Evolutionary conservation across 2,329 filamentous ascomycete species (phyloP).

Genomic region (Endoconidiophora polonica): DNA sequence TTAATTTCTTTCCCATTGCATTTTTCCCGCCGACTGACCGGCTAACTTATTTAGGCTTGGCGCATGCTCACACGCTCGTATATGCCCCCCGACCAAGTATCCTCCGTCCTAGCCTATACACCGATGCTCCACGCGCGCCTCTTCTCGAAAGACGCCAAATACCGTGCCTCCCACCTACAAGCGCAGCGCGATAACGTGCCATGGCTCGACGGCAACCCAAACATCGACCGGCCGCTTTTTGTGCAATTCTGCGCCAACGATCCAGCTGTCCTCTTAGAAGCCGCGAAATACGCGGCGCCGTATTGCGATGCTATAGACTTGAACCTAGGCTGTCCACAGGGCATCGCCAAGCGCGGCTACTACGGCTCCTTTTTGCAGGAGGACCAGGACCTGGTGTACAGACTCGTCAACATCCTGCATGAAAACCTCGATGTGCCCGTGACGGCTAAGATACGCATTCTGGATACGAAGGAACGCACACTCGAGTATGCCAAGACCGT

Average conservation of each 20-base stretch:
- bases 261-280: slow-evolving; percentile 59
- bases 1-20: slow-evolving; percentile 19
- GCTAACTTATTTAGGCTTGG: slow-evolving; percentile 54
- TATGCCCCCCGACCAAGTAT: slow-evolving; percentile 47
- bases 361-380: slow-evolving; percentile 95
- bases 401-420: slow-evolving; percentile 72
- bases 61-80: slow-evolving; percentile 91
- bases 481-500: slow-evolving; percentile 81
- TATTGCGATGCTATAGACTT: slow-evolving; percentile 92
- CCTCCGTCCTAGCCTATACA: slow-evolving; percentile 66
- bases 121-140: slow-evolving; percentile 93
- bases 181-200: slow-evolving; percentile 21
- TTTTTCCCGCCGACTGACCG: no score
- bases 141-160: slow-evolving; percentile 59
- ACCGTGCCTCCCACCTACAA: slow-evolving; percentile 70
- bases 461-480: slow-evolving; percentile 74
- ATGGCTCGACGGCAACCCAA: slow-evolving; percentile 75
- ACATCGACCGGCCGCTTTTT: slow-evolving; percentile 73
- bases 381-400: slow-evolving; percentile 66
- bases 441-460: slow-evolving; percentile 84
- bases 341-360: slow-evolving; percentile 76
- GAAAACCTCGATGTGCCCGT: slow-evolving; percentile 64
- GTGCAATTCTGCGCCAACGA: slow-evolving; percentile 95
- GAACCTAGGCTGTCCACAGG: slow-evolving; percentile 91
- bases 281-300: slow-evolving; percentile 62